phyloP scores from a whole-genome alignment of 495 filamentous ascomycete genomes.

The Sphaerosporella brunnea region DNA sequence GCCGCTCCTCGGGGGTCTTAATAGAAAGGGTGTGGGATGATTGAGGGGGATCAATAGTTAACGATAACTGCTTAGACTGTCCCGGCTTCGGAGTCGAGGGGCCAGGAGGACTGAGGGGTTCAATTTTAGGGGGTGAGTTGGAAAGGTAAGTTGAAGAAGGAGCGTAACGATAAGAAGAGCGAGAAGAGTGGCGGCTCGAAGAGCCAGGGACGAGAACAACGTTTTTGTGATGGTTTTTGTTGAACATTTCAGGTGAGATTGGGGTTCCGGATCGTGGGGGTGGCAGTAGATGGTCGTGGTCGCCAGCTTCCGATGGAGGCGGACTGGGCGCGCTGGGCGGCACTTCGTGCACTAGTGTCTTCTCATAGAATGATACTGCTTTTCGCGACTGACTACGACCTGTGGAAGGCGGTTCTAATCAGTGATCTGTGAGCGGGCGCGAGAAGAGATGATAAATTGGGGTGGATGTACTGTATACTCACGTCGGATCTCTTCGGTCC shows the following conservation, averaged over 20 bases:
- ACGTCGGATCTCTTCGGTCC: slow-evolving; percentile 25
- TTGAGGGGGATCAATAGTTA: background rate
- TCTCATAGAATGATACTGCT: slow-evolving; percentile 21
- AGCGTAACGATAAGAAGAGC: too few species aligned
- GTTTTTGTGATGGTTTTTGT: too few species aligned
- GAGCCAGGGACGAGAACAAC: too few species aligned
- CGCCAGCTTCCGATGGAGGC: slow-evolving; percentile 14
- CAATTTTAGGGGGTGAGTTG: slow-evolving; percentile 2
- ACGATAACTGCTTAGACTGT: too few species aligned
- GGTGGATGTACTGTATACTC: slow-evolving; percentile 25
- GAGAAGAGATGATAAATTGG: background rate
- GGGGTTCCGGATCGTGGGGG: slow-evolving; percentile 13
- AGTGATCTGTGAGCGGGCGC: background rate
- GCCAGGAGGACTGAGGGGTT: slow-evolving; percentile 2
- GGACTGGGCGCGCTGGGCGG: slow-evolving; percentile 11
- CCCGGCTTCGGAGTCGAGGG: slow-evolving; percentile 4
- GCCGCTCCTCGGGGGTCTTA: slow-evolving; percentile 21
- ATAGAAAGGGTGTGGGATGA: slow-evolving; percentile 7
- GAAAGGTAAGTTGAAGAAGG: background rate
- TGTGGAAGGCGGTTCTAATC: background rate
- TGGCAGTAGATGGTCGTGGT: slow-evolving; percentile 8
- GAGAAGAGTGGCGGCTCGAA: too few species aligned
- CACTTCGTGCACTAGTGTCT: slow-evolving; percentile 16
- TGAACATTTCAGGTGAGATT: too few species aligned
- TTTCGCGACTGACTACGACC: slow-evolving; percentile 11